phyloP scores from a whole-genome alignment of 1,284 basidiomycete species.

The Phaffia rhodozyma region DNA sequence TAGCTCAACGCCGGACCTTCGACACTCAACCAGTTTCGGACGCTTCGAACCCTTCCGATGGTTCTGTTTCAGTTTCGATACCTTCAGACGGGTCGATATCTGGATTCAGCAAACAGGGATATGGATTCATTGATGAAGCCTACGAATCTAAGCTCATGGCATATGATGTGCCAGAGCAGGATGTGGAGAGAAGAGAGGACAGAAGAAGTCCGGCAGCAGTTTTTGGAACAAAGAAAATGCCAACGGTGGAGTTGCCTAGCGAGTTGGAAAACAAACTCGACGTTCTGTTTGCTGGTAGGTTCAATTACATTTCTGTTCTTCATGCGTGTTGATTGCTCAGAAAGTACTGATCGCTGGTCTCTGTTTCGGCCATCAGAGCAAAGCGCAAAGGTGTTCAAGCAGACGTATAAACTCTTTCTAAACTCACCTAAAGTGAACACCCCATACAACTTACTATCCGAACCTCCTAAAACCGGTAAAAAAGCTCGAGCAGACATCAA shows the following conservation, averaged over 20 bases:
- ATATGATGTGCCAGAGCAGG: conserved; percentile 5
- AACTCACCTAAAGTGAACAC: conserved; percentile 1
- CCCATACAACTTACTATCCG: conserved; percentile 50
- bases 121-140: too few relatives aligned
- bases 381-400: conserved; percentile 7
- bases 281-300: conserved; percentile 25
- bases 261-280: conserved; percentile 41
- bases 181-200: conserved; percentile 33
- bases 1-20: too few relatives aligned
- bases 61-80: too few relatives aligned
- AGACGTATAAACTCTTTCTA: conserved; percentile 17
- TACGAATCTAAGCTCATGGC: too few relatives aligned
- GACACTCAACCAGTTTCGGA: too few relatives aligned
- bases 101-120: too few relatives aligned
- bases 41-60: too few relatives aligned
- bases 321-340: not conserved
- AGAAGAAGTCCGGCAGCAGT: conserved; percentile 62
- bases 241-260: conserved; percentile 50
- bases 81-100: too few relatives aligned
- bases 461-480: conserved; percentile 35
- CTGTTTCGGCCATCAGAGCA: conserved; percentile 38
- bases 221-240: conserved; percentile 56
- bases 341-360: conserved; percentile 13
- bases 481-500: conserved; percentile 22
- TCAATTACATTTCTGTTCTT: not conserved